Evolutionary conservation across 2,329 filamentous ascomycete species (phyloP).

Genomic region (Dactylellina parvicollis): DNA sequence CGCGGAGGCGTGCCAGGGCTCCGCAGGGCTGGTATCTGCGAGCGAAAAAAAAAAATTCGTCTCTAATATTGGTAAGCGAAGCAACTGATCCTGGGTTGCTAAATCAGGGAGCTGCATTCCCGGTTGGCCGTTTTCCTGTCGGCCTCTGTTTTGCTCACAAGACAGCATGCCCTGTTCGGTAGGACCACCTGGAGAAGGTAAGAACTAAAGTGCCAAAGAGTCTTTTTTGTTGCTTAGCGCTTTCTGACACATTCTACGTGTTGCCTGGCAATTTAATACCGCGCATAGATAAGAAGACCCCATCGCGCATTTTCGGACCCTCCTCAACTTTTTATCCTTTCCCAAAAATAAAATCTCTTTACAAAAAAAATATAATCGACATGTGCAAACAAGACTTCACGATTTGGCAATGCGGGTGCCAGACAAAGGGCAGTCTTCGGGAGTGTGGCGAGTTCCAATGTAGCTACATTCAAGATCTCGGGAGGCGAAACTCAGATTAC

Average conservation of each 20-base stretch:
- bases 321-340: neutral
- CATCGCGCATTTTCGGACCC: constrained; percentile 12
- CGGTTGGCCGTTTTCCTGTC: constrained; percentile 2
- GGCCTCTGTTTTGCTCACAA: constrained; percentile 29
- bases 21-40: constrained; percentile 16
- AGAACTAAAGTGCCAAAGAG: neutral
- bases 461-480: constrained; percentile 38
- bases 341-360: neutral
- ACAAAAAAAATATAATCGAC: constrained; percentile 3
- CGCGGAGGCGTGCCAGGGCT: neutral
- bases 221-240: constrained; percentile 3
- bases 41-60: too few species aligned
- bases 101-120: constrained; percentile 23
- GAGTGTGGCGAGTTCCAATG: constrained; percentile 43
- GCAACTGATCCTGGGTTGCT: neutral
- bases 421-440: constrained; percentile 40
- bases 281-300: constrained; percentile 35
- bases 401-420: constrained; percentile 38
- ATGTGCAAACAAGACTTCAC: constrained; percentile 52
- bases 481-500: constrained; percentile 13
- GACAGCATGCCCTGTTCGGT: constrained; percentile 36
- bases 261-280: neutral
- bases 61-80: constrained; percentile 30
- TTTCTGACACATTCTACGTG: constrained; percentile 16
- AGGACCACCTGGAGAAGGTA: constrained; percentile 18